Evolutionary conservation across 2,329 filamentous ascomycete species (phyloP).

Genomic region (Coniochaeta ligniaria): DNA sequence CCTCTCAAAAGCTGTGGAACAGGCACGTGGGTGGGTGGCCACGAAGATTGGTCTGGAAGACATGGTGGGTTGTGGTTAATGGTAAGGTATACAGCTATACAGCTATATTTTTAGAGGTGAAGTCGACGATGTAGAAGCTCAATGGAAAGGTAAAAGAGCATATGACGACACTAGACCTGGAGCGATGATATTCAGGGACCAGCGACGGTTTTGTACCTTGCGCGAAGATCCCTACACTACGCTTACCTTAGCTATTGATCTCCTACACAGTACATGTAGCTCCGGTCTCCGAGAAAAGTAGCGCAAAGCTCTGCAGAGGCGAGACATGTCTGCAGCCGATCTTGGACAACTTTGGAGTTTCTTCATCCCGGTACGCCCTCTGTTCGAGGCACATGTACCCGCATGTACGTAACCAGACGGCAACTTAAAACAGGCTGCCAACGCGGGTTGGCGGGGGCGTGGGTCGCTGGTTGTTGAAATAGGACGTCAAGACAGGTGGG

Average conservation of each 20-base stretch:
- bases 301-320: neutral
- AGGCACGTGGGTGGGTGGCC: conserved; percentile 88
- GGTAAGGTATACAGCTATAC: neutral
- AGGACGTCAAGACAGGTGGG: neutral
- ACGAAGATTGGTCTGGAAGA: conserved; percentile 48
- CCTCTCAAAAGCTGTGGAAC: conserved; percentile 94
- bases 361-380: neutral
- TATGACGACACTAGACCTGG: neutral
- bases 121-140: neutral
- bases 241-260: neutral
- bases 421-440: neutral
- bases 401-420: neutral
- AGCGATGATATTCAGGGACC: neutral
- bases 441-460: neutral
- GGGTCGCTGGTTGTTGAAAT: neutral
- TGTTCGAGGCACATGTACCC: no score
- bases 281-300: neutral
- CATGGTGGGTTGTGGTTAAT: neutral
- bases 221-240: neutral
- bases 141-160: neutral
- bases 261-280: neutral
- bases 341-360: neutral
- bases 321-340: neutral
- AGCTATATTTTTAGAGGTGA: neutral
- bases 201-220: neutral